phyloP scores from a whole-genome alignment of 2,329 filamentous ascomycete species.

The Periconia sp. region DNA sequence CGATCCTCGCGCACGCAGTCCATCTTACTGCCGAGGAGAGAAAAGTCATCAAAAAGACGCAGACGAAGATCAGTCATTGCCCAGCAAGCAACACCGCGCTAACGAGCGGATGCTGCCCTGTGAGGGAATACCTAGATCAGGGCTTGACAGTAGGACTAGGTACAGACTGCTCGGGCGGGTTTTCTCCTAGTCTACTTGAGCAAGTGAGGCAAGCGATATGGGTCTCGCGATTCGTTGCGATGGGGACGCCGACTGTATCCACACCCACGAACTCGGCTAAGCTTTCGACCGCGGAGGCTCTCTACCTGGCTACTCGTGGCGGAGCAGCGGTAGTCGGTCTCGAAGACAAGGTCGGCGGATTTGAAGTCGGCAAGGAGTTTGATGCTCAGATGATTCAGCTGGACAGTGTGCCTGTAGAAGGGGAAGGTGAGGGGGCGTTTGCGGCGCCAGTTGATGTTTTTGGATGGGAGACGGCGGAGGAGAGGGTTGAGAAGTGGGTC shows the following conservation, averaged over 20 bases:
- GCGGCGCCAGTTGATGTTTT: constrained; percentile 78
- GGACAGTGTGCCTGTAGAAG: constrained; percentile 47
- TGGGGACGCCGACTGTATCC: constrained; percentile 45
- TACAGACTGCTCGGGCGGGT: constrained; percentile 90
- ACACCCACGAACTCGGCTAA: constrained; percentile 58
- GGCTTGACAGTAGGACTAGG: constrained; percentile 84
- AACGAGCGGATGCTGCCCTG: constrained; percentile 77
- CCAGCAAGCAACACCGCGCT: constrained; percentile 85
- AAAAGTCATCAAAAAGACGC: constrained; percentile 64
- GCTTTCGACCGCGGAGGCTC: constrained; percentile 81
- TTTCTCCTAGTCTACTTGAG: constrained; percentile 79
- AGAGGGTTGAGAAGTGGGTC: constrained; percentile 90
- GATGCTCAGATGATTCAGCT: constrained; percentile 85
- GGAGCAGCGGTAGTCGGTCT: constrained; percentile 84
- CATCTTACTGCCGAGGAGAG: constrained; percentile 75
- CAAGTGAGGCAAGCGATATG: constrained; percentile 82
- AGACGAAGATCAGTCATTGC: constrained; percentile 80
- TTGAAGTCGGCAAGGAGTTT: constrained; percentile 86
- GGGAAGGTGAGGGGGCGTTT: constrained; percentile 43
- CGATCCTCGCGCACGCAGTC: constrained; percentile 84
- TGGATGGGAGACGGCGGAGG: constrained; percentile 88
- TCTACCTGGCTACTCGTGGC: constrained; percentile 87
- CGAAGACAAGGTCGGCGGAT: constrained; percentile 73
- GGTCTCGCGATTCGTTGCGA: constrained; percentile 74
- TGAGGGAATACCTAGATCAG: constrained; percentile 74